These are phyloP conservation scores for Euphorbia lathyris DNA, from an alignment of 345 rosid species.

Conservation along the genomic window DNA sequence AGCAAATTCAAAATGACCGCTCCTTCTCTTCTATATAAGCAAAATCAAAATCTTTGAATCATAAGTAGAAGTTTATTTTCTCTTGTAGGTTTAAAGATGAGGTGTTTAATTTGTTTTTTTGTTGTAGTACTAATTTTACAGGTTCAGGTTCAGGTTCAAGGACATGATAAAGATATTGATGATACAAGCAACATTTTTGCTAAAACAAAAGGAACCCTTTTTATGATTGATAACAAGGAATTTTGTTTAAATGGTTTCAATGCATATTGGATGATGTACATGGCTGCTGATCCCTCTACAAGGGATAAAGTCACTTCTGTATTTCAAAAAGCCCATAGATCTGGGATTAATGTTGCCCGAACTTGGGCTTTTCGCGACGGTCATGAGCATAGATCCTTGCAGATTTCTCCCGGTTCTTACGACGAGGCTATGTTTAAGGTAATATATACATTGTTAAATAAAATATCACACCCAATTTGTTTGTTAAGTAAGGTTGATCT, in stretches of 20 bases:
- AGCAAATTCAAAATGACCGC: too few relatives aligned
- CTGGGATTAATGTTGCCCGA: conserved; percentile 69
- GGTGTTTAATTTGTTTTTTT: conserved; percentile 18
- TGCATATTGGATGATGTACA: conserved; percentile 76
- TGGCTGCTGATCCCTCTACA: conserved; percentile 51
- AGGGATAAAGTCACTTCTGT: conserved; percentile 49
- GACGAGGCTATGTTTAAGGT: conserved; percentile 63
- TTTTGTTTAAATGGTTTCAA: conserved; percentile 74
- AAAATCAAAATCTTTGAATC: too few relatives aligned
- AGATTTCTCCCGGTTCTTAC: conserved; percentile 64
- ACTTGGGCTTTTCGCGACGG: conserved; percentile 86
- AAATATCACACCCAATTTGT: too few relatives aligned
- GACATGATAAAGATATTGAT: too few relatives aligned
- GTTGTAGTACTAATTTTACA: neutral
- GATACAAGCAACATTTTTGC: too few relatives aligned
- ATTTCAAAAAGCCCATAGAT: conserved; percentile 47
- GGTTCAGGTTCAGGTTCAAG: too few relatives aligned
- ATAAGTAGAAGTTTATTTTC: neutral
- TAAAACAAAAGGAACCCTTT: conserved; percentile 40
- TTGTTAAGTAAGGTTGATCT: too few relatives aligned
- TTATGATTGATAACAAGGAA: conserved; percentile 38
- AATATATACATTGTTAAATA: too few relatives aligned
- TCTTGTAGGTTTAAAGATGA: conserved; percentile 25
- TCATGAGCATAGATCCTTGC: conserved; percentile 45
- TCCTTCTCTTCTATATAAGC: too few relatives aligned